phyloP scores from a whole-genome alignment of 208 protist species.

The Trypanosoma grayi region DNA sequence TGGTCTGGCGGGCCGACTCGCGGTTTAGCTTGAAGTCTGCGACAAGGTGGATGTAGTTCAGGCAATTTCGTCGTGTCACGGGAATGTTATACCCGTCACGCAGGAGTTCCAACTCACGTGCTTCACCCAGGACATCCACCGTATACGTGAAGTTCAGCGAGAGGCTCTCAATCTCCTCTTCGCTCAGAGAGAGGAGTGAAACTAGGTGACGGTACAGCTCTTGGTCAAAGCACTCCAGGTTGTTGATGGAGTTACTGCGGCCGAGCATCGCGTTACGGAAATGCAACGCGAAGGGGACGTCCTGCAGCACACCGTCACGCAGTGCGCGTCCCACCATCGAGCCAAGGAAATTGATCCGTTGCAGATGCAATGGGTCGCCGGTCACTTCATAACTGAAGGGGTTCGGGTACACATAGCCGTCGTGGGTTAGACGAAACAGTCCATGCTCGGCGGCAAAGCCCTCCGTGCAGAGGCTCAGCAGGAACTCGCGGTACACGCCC shows the following conservation, averaged over 20 bases:
- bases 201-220: slow-evolving; percentile 87
- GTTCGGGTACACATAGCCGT: slow-evolving; percentile 89
- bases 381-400: slow-evolving; percentile 76
- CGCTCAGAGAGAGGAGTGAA: slow-evolving; percentile 52
- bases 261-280: slow-evolving; percentile 89
- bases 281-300: slow-evolving; percentile 89
- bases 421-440: slow-evolving; percentile 81
- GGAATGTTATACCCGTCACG: slow-evolving; percentile 67
- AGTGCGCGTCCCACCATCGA: slow-evolving; percentile 88
- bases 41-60: slow-evolving; percentile 93
- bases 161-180: slow-evolving; percentile 69
- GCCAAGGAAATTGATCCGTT: slow-evolving; percentile 87
- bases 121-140: slow-evolving; percentile 60
- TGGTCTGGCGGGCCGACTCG: slow-evolving; percentile 77
- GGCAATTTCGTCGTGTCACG: slow-evolving; percentile 83
- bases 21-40: slow-evolving; percentile 92
- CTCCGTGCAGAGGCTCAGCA: slow-evolving; percentile 71
- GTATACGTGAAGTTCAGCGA: slow-evolving; percentile 83
- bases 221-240: slow-evolving; percentile 83
- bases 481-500: slow-evolving; percentile 92
- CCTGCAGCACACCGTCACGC: slow-evolving; percentile 88
- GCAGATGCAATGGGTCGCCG: slow-evolving; percentile 56
- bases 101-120: slow-evolving; percentile 79
- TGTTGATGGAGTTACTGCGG: slow-evolving; percentile 87
- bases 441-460: slow-evolving; percentile 83